These are phyloP conservation scores for Croton laevigatus DNA, from an alignment of 441 rosid genomes.

Conservation along the genomic window DNA sequence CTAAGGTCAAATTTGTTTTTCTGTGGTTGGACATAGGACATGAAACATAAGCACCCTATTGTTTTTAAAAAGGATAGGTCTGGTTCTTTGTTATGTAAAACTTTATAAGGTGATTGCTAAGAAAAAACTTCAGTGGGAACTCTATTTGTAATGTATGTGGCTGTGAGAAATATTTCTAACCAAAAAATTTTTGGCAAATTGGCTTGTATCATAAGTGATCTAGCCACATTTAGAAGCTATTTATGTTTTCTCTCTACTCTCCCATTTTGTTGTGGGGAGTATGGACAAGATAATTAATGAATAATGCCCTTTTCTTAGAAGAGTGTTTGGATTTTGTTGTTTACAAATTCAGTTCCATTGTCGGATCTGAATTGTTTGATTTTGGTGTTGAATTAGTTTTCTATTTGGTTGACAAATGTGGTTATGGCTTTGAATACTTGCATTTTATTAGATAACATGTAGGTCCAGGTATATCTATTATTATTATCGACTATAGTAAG, in stretches of 20 bases:
- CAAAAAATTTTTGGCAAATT: neutral
- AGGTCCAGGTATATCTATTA: neutral
- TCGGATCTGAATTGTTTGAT: no score
- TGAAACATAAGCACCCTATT: neutral
- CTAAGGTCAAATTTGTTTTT: neutral
- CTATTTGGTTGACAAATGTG: neutral
- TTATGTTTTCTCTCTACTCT: neutral
- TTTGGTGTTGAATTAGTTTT: no score
- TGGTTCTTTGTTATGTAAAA: neutral
- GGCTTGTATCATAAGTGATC: neutral
- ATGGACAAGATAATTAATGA: neutral
- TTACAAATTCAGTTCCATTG: neutral
- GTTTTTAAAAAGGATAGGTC: neutral
- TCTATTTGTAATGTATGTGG: neutral
- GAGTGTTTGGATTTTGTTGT: neutral
- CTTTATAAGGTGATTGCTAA: neutral
- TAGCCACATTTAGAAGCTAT: neutral
- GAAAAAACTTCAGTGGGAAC: neutral
- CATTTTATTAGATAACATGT: neutral
- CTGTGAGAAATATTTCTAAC: no score
- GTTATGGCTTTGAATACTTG: neutral
- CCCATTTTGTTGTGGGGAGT: neutral
- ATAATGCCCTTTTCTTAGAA: neutral
- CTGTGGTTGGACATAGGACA: neutral
- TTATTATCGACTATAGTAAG: neutral